Evolutionary conservation across 768 basidiomycete species (phyloP), one percentile per base, ranked within the genome.

Genomic region (Rhizopogon roseolus): DNA sequence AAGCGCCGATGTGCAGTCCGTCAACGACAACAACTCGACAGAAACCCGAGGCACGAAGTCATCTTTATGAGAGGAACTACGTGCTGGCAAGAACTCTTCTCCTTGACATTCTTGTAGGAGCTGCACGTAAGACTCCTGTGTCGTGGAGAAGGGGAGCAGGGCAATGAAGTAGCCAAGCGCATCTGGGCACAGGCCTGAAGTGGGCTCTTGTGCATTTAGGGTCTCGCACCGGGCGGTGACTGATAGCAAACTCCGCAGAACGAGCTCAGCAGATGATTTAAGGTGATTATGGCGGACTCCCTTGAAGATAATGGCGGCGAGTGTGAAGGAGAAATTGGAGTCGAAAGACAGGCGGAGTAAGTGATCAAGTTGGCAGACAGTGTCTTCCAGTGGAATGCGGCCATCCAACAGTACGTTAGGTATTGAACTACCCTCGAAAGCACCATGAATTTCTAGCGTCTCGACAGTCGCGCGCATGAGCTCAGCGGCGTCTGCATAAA

Each of bases 251-350:
- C 77, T 84, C 58, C 85, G 76, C 13, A 93, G 72, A 14, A 81
- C 78, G 4, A 72, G 73, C 57, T 82, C 80, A 2, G 88, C 84
- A 11, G 81, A 76, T 6, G 82, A 81, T 49, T 73, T 81, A 58
- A 91, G 76, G 3, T 76, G 74, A 2, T 82, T 76, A 59, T 86
- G 84, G 25, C 93, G 82, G 52, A 93, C 71, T 39, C 92, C 93
- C 64, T 94, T 93, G 79, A 93, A 90, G 44, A 96, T 81, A 58
- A 92, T 79, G 0, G 90, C 76, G 1, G 91, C 85, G 17, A 97
- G 69, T 11, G 88, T 85, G 69, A 95, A 91, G 6, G 90, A 89
- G 70, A 93, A 88, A 65, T 76, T 86, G 22, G 71, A 69, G 37
- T 88, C 86, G 70, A 94, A 95, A 0, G 88, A 89, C 27, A 96